Base-by-base conservation (phyloP, 1,139 yeast species). In the Saccharomyces pastorianus region DNA sequence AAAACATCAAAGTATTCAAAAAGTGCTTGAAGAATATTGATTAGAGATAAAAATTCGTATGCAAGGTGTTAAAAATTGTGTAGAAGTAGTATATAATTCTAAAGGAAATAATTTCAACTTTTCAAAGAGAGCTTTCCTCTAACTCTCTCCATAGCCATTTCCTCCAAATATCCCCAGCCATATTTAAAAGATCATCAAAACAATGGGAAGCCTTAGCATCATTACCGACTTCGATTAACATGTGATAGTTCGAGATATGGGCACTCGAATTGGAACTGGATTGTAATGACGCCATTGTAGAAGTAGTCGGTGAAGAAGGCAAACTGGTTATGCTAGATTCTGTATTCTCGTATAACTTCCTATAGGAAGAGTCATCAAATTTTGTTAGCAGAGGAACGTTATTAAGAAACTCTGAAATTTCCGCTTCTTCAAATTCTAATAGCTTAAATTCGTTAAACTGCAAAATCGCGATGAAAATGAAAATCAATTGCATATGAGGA, bases 141-240 rank as follows among this genome's bases (percentile, higher is more conserved):
- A 82, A 74, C 65, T 85, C 91, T 64, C 78, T 74, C 84, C 90
- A 86, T 48, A 86, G 73, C 90, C 95, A 88, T 62, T 84, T 85
- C 57, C 96, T 76, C 96, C 96, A 89, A 52, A 88, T 75, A 64
- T 88, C 95, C 17, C 96, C 96, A 2, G 96, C 91, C 68, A 86
- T 95, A 52, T 74, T 73, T 48, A 89, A 76, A 34, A 89, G 79
- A 47, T 65, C 67, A 61, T 78, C 78, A 51, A 78, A 74, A 41
- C 80, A 71, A 51, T 76, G 62, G 1, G 69, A 58, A 4, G 66
- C 61, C 47, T 69, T 69, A 6, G 70, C 69, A 60, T 64, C 75
- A 56, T 58, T 64, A 25, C 71, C 71, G 27, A 66, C 63, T 54
- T 66, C 69, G 23, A 66, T 66, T 42, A 62, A 49, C 69, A 68